Evolutionary conservation across 371 early-diverging fungal genomes (phyloP).

Genomic region (Lichtheimia ornata): DNA sequence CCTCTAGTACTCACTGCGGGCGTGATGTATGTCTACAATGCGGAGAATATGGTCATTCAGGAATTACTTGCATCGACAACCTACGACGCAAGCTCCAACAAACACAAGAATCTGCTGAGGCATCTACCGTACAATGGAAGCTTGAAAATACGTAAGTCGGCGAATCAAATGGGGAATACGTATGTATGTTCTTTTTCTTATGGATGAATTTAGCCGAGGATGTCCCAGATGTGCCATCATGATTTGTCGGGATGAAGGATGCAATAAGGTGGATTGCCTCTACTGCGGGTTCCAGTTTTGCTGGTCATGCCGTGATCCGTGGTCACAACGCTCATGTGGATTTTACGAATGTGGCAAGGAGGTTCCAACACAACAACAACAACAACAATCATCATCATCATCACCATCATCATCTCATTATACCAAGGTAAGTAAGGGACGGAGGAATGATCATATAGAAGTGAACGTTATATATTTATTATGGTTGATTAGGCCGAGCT

Average conservation of each 20-base stretch:
- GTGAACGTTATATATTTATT: too few relatives aligned
- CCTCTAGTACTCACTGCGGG: conserved; percentile 36
- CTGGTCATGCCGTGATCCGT: conserved; percentile 56
- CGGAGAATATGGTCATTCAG: conserved; percentile 53
- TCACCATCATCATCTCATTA: not conserved
- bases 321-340: conserved; percentile 37
- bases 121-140: conserved; percentile 52
- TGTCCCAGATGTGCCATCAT: conserved; percentile 76
- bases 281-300: conserved; percentile 75
- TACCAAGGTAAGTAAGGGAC: too few relatives aligned
- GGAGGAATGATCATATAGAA: too few relatives aligned
- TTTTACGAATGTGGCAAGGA: conserved; percentile 39
- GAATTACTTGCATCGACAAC: conserved; percentile 47
- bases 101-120: conserved; percentile 18
- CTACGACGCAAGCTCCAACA: conserved; percentile 34
- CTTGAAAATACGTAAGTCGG: conserved; percentile 31
- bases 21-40: conserved; percentile 58
- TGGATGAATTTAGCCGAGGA: conserved; percentile 39
- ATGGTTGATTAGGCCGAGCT: conserved; percentile 28
- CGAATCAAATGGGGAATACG: conserved; percentile 42
- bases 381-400: too few relatives aligned
- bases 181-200: not conserved
- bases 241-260: conserved; percentile 79
- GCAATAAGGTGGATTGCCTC: conserved; percentile 78
- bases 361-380: not conserved